Evolutionary conservation across 2,329 filamentous ascomycete species (phyloP).

Genomic region (Hypocrella siamensis): DNA sequence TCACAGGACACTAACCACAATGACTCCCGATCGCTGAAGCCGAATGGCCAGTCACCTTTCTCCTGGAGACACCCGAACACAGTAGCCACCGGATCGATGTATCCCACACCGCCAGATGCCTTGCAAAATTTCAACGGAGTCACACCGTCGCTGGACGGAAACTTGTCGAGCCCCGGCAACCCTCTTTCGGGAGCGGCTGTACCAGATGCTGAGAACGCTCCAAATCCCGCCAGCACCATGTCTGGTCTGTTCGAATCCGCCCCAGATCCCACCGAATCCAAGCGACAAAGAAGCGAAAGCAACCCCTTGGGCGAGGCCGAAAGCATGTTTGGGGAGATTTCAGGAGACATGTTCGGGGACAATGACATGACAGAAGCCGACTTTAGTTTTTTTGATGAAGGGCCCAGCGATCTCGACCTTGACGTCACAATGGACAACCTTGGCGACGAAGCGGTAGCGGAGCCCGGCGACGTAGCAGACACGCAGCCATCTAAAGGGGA

Average conservation of each 20-base stretch:
- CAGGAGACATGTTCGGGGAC: slow-evolving; percentile 56
- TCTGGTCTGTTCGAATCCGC: slow-evolving; percentile 10
- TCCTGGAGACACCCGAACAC: slow-evolving; percentile 33
- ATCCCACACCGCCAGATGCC: slow-evolving; percentile 57
- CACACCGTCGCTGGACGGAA: slow-evolving; percentile 40
- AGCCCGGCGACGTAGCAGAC: background rate
- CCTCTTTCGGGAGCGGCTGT: slow-evolving; percentile 13
- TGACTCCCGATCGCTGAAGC: slow-evolving; percentile 24
- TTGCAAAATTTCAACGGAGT: slow-evolving; percentile 36
- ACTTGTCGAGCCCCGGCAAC: slow-evolving; percentile 39
- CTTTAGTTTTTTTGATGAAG: slow-evolving; percentile 69
- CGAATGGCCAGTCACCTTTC: slow-evolving; percentile 36
- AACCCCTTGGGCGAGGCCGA: slow-evolving; percentile 32
- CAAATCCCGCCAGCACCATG: slow-evolving; percentile 8
- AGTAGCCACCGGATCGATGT: slow-evolving; percentile 38
- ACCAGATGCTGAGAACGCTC: slow-evolving; percentile 13
- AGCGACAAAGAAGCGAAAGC: slow-evolving; percentile 26
- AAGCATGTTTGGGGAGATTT: slow-evolving; percentile 53
- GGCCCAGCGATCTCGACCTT: slow-evolving; percentile 26
- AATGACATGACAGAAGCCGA: slow-evolving; percentile 66
- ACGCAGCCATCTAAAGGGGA: slow-evolving; percentile 6
- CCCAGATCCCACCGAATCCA: slow-evolving; percentile 22
- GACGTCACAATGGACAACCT: slow-evolving; percentile 13
- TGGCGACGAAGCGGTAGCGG: slow-evolving; percentile 5
- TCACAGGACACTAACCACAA: slow-evolving; percentile 25